Base-by-base conservation (phyloP, 495 filamentous ascomycete genomes). In the Tuber magnatum region DNA sequence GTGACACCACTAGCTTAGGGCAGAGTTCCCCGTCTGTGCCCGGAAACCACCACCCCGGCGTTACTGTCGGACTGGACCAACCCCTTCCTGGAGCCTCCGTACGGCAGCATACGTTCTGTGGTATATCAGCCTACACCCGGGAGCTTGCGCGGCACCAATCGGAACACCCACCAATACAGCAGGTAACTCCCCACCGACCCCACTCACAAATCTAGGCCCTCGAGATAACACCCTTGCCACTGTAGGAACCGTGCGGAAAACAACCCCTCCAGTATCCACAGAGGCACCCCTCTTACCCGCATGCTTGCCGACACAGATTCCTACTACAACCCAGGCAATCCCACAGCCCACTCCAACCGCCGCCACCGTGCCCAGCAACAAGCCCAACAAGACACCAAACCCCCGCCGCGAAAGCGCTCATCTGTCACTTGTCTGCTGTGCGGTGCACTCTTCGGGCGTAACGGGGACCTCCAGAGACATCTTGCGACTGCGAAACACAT, bases 391-490 rank as follows among this genome's bases (percentile, higher is more conserved):
- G n/a, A 61, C 28, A 16, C 4, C n/a, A 61, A 14, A 61, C 12
- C 51, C n/a, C 10, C 14, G 16, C n/a, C 32, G 51, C 10, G n/a
- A 14, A 61, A 32, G 51, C 12, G n/a, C 51, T 5, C 56, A 18
- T 16, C 4, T 0, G 22, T 1, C 1, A 8, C 0, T 4, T 65
- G 56, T 35, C 1, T 0, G 18, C 0, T 6, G 28, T 61, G 51
- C n/a, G 51, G n/a, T 16, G 3, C 3, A 16, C 2, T 0, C 16
- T 65, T 35, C 12, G 5, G 7, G 1, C 56, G 56, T 35, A 0
- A 14, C 12, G 28, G 56, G 0, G 56, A 65, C 4, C 56, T 65
- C 56, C 2, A 7, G 3, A 32, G 56, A 35, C 56, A 65, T 35
- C 56, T 35, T 14, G 1, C 0, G 10, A 65, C 56, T 35, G 7